Percentiles rank a stretch among this genome's conserved stretches.
Evolutionary conservation across 441 rosid genomes (phyloP).

Genomic region (Croton setiger): DNA sequence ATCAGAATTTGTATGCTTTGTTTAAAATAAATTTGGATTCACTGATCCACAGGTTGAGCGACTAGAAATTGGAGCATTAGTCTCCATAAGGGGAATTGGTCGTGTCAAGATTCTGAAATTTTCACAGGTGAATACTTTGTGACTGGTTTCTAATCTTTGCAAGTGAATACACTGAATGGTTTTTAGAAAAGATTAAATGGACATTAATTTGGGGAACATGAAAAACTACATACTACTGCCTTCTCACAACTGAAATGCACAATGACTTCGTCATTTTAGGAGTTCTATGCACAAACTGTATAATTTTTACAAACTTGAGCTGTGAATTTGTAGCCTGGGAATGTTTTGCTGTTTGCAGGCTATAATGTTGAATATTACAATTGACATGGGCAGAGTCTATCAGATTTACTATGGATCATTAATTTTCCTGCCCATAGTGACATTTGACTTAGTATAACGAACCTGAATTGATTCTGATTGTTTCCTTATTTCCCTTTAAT

Average conservation of each 20-base stretch:
- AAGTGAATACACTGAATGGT: too few relatives aligned
- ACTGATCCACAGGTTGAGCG: conserved; percentile 48
- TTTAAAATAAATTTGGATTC: conserved; percentile 10
- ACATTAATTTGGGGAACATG: not conserved
- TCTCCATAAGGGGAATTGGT: conserved; percentile 63
- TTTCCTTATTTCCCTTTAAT: not conserved
- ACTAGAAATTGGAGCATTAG: conserved; percentile 67
- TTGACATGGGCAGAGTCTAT: not conserved
- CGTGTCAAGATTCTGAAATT: conserved; percentile 57
- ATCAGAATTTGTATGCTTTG: not conserved
- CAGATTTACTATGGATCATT: not conserved
- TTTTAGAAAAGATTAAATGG: not conserved
- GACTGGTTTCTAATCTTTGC: not conserved
- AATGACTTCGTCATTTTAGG: too few relatives aligned
- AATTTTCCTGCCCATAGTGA: too few relatives aligned
- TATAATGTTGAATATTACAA: not conserved
- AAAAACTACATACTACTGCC: not conserved
- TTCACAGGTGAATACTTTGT: conserved; percentile 41
- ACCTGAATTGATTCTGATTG: not conserved
- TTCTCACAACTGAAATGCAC: not conserved
- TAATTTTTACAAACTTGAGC: not conserved
- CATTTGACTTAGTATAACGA: not conserved
- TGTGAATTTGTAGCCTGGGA: not conserved
- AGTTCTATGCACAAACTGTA: too few relatives aligned
- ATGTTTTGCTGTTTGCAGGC: not conserved